Evolutionary conservation across 2,329 filamentous ascomycete species (phyloP).

Genomic region (Fusarium devonianum): DNA sequence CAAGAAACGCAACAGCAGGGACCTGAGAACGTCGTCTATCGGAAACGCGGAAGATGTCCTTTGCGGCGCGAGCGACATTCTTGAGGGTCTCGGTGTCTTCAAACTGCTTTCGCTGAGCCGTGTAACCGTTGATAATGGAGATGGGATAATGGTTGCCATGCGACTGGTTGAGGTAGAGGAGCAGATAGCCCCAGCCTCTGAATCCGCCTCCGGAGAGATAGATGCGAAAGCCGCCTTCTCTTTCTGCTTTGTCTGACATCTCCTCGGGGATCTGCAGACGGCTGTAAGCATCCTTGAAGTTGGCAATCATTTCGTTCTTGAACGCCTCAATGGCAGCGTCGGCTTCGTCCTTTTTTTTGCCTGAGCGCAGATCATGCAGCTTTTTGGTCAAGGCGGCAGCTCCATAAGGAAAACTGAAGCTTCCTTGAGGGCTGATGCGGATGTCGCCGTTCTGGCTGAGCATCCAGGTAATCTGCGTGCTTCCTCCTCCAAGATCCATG

Average conservation of each 20-base stretch:
- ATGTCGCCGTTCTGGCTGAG: constrained; percentile 58
- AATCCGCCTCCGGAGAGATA: constrained; percentile 77
- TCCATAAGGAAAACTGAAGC: constrained; percentile 73
- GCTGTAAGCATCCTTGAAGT: constrained; percentile 60
- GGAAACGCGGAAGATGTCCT: constrained; percentile 66
- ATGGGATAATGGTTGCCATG: constrained; percentile 69
- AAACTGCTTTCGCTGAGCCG: constrained; percentile 58
- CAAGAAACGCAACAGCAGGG: constrained; percentile 71
- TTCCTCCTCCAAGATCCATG: constrained; percentile 76
- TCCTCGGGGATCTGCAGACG: constrained; percentile 61
- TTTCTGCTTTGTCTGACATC: constrained; percentile 53
- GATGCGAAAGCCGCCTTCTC: constrained; percentile 60
- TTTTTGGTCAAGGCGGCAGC: constrained; percentile 69
- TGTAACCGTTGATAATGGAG: constrained; percentile 75
- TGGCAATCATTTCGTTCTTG: constrained; percentile 58
- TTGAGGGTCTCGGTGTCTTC: constrained; percentile 54
- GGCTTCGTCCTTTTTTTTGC: constrained; percentile 49
- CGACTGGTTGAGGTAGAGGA: constrained; percentile 65
- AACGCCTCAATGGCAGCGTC: constrained; percentile 54
- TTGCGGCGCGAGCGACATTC: constrained; percentile 45
- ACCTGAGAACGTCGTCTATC: constrained; percentile 70
- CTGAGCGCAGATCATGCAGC: constrained; percentile 54
- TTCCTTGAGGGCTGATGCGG: constrained; percentile 59
- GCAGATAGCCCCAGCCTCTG: constrained; percentile 73
- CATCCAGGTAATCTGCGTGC: constrained; percentile 75